These are phyloP conservation scores for Vachellia pachyceras DNA, from an alignment of 306 rosid species.

Conservation along the genomic window DNA sequence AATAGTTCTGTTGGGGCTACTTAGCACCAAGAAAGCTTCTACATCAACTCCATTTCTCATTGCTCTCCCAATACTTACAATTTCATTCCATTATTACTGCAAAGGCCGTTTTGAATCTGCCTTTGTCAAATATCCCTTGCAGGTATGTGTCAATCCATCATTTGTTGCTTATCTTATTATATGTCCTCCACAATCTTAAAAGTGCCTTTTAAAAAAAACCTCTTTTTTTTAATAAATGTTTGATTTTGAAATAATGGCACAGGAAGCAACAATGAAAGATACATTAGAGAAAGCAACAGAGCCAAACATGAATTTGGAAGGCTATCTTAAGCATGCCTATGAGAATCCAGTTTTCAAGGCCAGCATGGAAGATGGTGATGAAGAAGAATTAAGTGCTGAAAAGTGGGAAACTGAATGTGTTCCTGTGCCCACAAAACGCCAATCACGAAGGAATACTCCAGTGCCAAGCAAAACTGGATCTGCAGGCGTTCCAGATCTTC, in stretches of 20 bases:
- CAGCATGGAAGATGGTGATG: slow-evolving; percentile 59
- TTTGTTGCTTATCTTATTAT: not conserved
- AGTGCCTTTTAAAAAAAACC: not conserved
- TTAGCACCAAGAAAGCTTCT: slow-evolving; percentile 74
- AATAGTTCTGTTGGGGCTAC: slow-evolving; percentile 72
- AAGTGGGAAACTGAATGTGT: slow-evolving; percentile 73
- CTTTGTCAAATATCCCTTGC: slow-evolving; percentile 70
- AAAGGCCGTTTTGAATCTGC: slow-evolving; percentile 94
- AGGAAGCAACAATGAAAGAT: slow-evolving; percentile 99
- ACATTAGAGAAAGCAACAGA: slow-evolving; percentile 89
- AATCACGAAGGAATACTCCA: slow-evolving; percentile 85
- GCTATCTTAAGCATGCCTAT: slow-evolving; percentile 77
- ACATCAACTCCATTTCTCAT: slow-evolving; percentile 80
- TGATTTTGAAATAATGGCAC: slow-evolving; percentile 18
- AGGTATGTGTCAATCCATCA: slow-evolving; percentile 47
- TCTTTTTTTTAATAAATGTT: not conserved
- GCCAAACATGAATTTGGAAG: slow-evolving; percentile 84
- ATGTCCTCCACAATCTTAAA: not conserved
- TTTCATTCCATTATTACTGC: slow-evolving; percentile 75
- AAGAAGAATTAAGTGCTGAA: slow-evolving; percentile 38
- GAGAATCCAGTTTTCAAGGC: slow-evolving; percentile 84
- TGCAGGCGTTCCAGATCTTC: slow-evolving; percentile 32
- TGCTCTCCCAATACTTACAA: slow-evolving; percentile 78
- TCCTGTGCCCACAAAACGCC: slow-evolving; percentile 90
- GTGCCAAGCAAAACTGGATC: slow-evolving; percentile 63